Evolutionary conservation across 2,329 filamentous ascomycete genomes (phyloP).

Genomic region (Aspergillus sp.): DNA sequence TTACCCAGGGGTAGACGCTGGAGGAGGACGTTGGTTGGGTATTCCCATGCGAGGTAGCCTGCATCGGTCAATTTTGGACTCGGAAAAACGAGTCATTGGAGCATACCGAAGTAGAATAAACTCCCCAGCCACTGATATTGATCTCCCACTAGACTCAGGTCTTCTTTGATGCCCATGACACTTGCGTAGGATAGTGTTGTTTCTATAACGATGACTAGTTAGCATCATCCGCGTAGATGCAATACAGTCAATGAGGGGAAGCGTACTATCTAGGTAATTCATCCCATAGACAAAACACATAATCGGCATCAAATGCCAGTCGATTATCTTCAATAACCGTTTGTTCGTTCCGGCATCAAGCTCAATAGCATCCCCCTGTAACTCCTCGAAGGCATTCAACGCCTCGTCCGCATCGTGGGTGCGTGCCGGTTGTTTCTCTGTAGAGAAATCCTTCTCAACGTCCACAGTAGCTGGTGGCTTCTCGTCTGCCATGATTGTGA

Average conservation of each 20-base stretch:
- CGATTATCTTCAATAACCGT: slow-evolving; percentile 54
- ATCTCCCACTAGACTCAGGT: slow-evolving; percentile 38
- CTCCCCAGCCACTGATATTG: slow-evolving; percentile 49
- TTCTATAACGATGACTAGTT: slow-evolving; percentile 19
- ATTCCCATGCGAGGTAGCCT: slow-evolving; percentile 54
- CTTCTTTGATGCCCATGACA: slow-evolving; percentile 47
- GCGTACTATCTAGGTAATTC: slow-evolving; percentile 49
- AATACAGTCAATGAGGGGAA: neutral
- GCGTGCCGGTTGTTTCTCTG: slow-evolving; percentile 46
- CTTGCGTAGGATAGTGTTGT: slow-evolving; percentile 48
- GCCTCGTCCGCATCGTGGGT: slow-evolving; percentile 51
- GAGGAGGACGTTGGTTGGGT: slow-evolving; percentile 58
- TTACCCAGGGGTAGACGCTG: slow-evolving; percentile 60
- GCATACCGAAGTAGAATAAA: slow-evolving; percentile 45
- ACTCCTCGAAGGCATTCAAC: slow-evolving; percentile 48
- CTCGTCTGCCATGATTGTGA: slow-evolving; percentile 17
- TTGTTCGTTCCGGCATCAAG: slow-evolving; percentile 53
- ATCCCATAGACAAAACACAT: slow-evolving; percentile 54
- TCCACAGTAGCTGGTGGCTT: slow-evolving; percentile 23
- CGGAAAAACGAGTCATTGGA: neutral
- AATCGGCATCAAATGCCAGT: slow-evolving; percentile 56
- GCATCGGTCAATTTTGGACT: neutral
- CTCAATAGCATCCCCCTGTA: slow-evolving; percentile 46
- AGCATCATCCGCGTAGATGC: neutral
- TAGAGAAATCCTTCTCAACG: slow-evolving; percentile 16